These are phyloP conservation scores for Brassica juncea DNA, from an alignment of 345 rosid species.

Conservation along the genomic window DNA sequence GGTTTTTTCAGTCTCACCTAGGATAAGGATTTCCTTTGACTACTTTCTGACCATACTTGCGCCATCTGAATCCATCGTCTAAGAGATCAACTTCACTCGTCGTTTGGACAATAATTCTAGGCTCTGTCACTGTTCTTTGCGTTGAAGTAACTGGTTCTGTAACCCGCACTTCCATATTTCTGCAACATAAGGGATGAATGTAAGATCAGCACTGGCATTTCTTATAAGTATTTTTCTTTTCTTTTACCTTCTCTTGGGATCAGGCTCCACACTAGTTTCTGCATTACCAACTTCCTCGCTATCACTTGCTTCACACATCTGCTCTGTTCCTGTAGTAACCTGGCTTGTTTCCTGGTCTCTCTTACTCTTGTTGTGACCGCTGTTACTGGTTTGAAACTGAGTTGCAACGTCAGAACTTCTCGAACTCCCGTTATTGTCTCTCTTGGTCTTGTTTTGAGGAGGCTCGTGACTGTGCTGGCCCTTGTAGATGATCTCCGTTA, in stretches of 20 bases:
- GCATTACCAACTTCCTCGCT: conserved; percentile 62
- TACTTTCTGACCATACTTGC: conserved; percentile 93
- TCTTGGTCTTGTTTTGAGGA: conserved; percentile 60
- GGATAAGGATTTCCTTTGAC: conserved; percentile 94
- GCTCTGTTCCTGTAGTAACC: conserved; percentile 48
- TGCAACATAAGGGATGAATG: conserved; percentile 35
- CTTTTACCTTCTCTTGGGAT: conserved; percentile 66
- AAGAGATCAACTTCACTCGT: conserved; percentile 91
- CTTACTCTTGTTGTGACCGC: conserved; percentile 29
- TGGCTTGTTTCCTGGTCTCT: conserved; percentile 67
- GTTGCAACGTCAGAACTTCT: conserved; percentile 22
- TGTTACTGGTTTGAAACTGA: conserved; percentile 22
- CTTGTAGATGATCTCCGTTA: conserved; percentile 82
- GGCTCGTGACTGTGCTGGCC: conserved; percentile 77
- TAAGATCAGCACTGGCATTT: background rate
- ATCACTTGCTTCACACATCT: conserved; percentile 58
- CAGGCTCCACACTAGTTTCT: conserved; percentile 55
- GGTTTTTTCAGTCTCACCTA: conserved; percentile 43
- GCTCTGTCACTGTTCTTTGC: conserved; percentile 69
- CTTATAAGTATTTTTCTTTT: background rate
- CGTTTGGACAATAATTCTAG: conserved; percentile 85
- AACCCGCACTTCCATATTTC: conserved; percentile 52
- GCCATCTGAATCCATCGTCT: conserved; percentile 94
- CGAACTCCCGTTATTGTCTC: conserved; percentile 49
- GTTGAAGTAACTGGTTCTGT: conserved; percentile 55